Percentiles rank a stretch among this genome's conserved stretches.
phyloP scores from a whole-genome alignment of 192 early-diverging fungal genomes.

The Coemansia sp. region DNA sequence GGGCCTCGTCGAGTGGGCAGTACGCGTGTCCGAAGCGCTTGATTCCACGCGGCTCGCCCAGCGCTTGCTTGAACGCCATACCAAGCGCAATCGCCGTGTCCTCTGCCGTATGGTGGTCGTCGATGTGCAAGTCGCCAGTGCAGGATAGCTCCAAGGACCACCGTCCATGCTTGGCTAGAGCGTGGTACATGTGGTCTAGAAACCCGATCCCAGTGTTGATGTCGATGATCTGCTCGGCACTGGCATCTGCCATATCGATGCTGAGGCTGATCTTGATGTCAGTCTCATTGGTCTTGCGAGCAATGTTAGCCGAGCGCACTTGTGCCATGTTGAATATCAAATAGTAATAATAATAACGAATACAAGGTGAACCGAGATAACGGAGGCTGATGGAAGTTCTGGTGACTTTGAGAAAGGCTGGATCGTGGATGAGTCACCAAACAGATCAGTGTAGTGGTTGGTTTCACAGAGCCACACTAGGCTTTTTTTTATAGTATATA shows the following conservation, averaged over 20 bases:
- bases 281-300: constrained; percentile 94
- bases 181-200: constrained; percentile 99
- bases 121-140: constrained; percentile 93
- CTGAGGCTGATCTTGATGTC: constrained; percentile 75
- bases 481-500: too few relatives aligned
- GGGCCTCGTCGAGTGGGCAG: constrained; percentile 96
- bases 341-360: neutral
- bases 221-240: constrained; percentile 71
- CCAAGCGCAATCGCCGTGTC: constrained; percentile 95
- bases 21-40: constrained; percentile 93
- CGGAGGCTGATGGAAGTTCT: neutral
- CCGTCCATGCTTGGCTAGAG: constrained; percentile 93
- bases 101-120: constrained; percentile 98
- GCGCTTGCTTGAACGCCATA: constrained; percentile 89
- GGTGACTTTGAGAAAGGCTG: neutral
- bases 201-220: constrained; percentile 96
- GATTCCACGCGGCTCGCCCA: constrained; percentile 88
- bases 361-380: neutral
- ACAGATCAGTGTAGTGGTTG: neutral
- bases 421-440: neutral
- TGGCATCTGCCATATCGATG: constrained; percentile 61
- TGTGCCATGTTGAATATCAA: constrained; percentile 14
- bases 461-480: neutral
- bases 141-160: constrained; percentile 89
- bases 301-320: constrained; percentile 60